Conservation (phyloP, 2,329 filamentous ascomycete species). For the Fusarium sp. region DNA sequence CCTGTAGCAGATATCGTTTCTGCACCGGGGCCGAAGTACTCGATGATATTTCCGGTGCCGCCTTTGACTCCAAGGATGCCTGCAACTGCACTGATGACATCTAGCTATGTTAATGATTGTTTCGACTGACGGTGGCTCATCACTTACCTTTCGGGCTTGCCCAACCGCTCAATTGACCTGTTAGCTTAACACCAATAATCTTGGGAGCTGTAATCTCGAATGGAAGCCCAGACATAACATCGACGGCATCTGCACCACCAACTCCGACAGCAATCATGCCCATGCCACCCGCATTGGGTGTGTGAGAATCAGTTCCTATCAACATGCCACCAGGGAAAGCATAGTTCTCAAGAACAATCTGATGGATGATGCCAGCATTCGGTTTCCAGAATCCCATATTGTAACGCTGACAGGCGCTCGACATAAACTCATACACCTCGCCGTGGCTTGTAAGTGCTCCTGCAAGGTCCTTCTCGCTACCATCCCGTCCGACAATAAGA, state of each 20-base stretch:
- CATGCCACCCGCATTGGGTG: slow-evolving; percentile 92
- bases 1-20: slow-evolving; percentile 90
- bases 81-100: slow-evolving; percentile 10
- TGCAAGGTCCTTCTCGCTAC: slow-evolving; percentile 87
- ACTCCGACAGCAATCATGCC: slow-evolving; percentile 96
- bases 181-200: slow-evolving; percentile 85
- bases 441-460: slow-evolving; percentile 90
- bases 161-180: slow-evolving; percentile 89
- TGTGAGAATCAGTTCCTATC: slow-evolving; percentile 97
- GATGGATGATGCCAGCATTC: slow-evolving; percentile 94
- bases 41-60: slow-evolving; percentile 93
- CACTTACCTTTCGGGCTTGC: slow-evolving; percentile 55
- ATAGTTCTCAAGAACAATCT: slow-evolving; percentile 99
- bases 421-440: slow-evolving; percentile 97
- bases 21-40: slow-evolving; percentile 92
- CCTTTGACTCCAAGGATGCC: slow-evolving; percentile 83
- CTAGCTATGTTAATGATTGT: neutral
- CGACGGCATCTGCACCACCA: slow-evolving; percentile 95
- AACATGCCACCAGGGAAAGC: slow-evolving; percentile 98
- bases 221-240: slow-evolving; percentile 93
- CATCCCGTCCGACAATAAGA: slow-evolving; percentile 94
- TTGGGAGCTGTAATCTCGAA: slow-evolving; percentile 99
- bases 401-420: slow-evolving; percentile 89
- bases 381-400: slow-evolving; percentile 97
- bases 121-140: neutral